Evolutionary conservation across 352 stramenopile genomes (phyloP).

Genomic region (Pythium periplocum): DNA sequence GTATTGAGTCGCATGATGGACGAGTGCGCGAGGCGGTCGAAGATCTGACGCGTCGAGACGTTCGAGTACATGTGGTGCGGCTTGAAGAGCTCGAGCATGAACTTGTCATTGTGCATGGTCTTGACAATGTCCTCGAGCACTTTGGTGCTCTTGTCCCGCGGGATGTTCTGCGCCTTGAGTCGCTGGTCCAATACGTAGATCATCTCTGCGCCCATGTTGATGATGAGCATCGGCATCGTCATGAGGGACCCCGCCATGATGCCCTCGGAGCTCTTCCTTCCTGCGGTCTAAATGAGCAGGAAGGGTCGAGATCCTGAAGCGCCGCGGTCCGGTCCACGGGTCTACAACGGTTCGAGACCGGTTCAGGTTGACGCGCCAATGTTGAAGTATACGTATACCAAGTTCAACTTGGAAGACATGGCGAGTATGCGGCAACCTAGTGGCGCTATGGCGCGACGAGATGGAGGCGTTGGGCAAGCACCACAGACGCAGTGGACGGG

Average conservation of each 20-base stretch:
- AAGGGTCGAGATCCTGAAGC: too few relatives aligned
- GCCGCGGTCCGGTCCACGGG: too few relatives aligned
- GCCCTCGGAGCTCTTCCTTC: too few relatives aligned
- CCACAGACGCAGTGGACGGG: too few relatives aligned
- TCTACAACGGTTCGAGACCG: too few relatives aligned
- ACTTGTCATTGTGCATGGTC: conserved; percentile 91
- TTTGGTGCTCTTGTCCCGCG: conserved; percentile 86
- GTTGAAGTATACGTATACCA: too few relatives aligned
- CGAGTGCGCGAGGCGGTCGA: conserved; percentile 89
- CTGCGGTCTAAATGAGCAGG: too few relatives aligned
- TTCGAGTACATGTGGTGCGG: conserved; percentile 90
- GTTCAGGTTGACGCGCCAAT: too few relatives aligned
- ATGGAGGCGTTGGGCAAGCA: too few relatives aligned
- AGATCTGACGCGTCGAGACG: conserved; percentile 86
- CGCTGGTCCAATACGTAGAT: conserved; percentile 92
- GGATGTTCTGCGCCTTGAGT: conserved; percentile 88
- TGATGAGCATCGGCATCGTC: conserved; percentile 90
- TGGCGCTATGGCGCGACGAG: too few relatives aligned
- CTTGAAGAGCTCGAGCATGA: conserved; percentile 91
- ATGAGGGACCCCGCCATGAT: conserved; percentile 65
- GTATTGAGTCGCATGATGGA: conserved; percentile 94
- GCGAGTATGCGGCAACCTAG: too few relatives aligned
- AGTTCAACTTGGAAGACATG: too few relatives aligned
- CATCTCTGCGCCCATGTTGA: conserved; percentile 95
- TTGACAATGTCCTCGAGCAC: conserved; percentile 90